A percentile compares a stretch with the other conserved stretches of the same genome.
Conservation (phyloP, 192 early-diverging fungal species). For the Kappamyces sp. region DNA sequence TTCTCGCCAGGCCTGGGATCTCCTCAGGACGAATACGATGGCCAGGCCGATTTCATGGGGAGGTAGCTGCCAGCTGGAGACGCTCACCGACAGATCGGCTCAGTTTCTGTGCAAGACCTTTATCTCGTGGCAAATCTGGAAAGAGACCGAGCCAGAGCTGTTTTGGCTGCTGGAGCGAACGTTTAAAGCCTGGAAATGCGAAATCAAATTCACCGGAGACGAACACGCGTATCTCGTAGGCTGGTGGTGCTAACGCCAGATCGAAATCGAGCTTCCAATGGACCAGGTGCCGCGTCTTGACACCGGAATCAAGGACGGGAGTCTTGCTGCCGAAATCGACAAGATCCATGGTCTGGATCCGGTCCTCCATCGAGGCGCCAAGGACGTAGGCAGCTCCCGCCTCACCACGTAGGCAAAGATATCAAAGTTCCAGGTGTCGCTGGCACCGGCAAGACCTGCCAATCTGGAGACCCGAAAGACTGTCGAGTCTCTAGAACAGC, state of each 20-base stretch:
- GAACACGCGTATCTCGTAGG: constrained; percentile 38
- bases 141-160: constrained; percentile 38
- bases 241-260: background rate
- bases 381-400: constrained; percentile 27
- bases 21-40: no score
- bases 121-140: constrained; percentile 36
- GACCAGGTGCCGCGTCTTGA: constrained; percentile 38
- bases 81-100: constrained; percentile 7
- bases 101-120: constrained; percentile 26
- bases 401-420: constrained; percentile 31
- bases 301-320: constrained; percentile 45
- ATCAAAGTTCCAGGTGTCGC: constrained; percentile 32
- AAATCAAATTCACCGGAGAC: constrained; percentile 39
- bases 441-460: constrained; percentile 35
- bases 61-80: no score
- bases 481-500: constrained; percentile 41
- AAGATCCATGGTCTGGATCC: constrained; percentile 57
- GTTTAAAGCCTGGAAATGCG: constrained; percentile 28
- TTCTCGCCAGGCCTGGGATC: no score
- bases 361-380: constrained; percentile 31
- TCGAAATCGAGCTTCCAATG: constrained; percentile 38
- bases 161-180: constrained; percentile 46
- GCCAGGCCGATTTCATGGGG: no score
- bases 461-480: constrained; percentile 33
- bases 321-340: constrained; percentile 39